Evolutionary conservation across 257 asterid genomes (phyloP).

Genomic region (Nicotiana benthamiana): DNA sequence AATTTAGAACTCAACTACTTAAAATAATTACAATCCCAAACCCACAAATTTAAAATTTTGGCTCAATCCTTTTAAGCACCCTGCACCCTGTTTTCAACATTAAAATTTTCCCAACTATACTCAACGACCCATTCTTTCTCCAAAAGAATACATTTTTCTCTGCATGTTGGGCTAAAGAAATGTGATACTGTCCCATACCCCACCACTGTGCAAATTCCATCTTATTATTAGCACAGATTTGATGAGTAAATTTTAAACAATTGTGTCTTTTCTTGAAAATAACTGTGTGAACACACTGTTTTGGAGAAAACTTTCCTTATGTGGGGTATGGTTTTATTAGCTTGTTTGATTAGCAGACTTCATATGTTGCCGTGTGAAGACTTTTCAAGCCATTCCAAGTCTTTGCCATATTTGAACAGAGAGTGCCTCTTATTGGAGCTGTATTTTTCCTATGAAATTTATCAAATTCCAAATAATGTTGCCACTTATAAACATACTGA

Average conservation of each 20-base stretch:
- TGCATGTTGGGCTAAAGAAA: background rate
- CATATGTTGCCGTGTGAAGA: slow-evolving; percentile 21
- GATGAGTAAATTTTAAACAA: background rate
- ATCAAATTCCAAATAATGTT: background rate
- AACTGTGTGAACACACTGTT: background rate
- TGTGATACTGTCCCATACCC: no score
- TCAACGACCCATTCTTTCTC: background rate
- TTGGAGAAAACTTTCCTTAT: background rate
- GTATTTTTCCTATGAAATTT: background rate
- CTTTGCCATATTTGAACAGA: background rate
- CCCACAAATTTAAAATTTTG: no score
- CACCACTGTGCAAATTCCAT: background rate
- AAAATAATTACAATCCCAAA: no score
- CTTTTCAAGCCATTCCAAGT: slow-evolving; percentile 5
- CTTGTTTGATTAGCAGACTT: background rate
- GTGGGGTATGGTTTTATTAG: background rate
- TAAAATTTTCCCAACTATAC: no score
- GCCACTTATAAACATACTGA: background rate
- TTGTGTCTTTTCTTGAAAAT: background rate
- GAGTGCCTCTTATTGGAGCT: background rate
- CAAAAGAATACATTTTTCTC: background rate
- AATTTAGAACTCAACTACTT: no score
- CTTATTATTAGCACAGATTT: background rate
- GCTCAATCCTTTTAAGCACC: no score
- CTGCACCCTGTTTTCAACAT: no score